Base-by-base conservation (phyloP, 2,329 filamentous ascomycete genomes). In the Bipolaris sorokiniana region DNA sequence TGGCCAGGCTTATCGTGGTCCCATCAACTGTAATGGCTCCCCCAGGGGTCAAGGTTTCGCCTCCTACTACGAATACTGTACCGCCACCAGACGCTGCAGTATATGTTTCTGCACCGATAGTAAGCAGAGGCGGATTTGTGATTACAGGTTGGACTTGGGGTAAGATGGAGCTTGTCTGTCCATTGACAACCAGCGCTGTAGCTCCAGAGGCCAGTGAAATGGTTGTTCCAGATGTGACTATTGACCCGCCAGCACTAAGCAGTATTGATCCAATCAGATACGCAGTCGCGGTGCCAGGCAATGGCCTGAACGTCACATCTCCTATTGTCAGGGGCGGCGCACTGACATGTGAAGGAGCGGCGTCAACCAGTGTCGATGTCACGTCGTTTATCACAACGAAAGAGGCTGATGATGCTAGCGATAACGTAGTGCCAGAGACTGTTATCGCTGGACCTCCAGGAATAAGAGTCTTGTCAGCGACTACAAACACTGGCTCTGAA, bases 21-120 rank as follows among this genome's bases (percentile, higher is more conserved):
- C 73, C 72, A 37, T 66, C 60, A 1, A 74, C 63, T 0, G 66
- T 70, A 37, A 77, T 68, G 3, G 56, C 61, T 1, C 76, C 77
- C 10, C 77, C 78, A 10, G 77, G 75, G 0, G 72, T 77, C 22
- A 81, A 64, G 0, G 75, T 77, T 37, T 77, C 70, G 0, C 74
- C 76, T 22, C 58, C 63, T 37, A 81, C 75, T 3, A 79, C 16
- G 56, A 77, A 79, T 3, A 69, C 71, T 1, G 71, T 74, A 0
- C 73, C 72, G 7, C 56, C 59, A 0, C 70, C 64, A 1, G 66
- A 48, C 2, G 59, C 44, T 1, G 70, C 68, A 2, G 71, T 73
- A 59, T 66, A 74, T 1, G 69, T 75, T 4, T 65, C 51, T 9
- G 63, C 61, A 9, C 66, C 73, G n/a, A 77, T 63, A 7, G 71